These are phyloP conservation scores for Marasmius fiardii DNA, from an alignment of 1,284 basidiomycete species.

Conservation along the genomic window DNA sequence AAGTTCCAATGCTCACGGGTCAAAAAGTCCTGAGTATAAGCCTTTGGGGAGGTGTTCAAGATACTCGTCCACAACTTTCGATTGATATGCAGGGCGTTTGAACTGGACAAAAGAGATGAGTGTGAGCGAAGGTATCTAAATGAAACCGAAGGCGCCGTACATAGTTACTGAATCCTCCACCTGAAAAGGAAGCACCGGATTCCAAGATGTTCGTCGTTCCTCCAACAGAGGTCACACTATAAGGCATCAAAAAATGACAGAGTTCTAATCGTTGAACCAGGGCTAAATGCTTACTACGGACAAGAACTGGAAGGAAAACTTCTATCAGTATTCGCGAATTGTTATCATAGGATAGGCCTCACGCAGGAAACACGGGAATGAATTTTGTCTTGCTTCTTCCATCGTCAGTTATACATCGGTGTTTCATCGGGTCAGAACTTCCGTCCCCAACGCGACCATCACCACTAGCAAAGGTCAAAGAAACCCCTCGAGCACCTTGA, in stretches of 20 bases:
- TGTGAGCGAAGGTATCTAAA: not conserved
- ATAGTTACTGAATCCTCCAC: slow-evolving; percentile 57
- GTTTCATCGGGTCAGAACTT: slow-evolving; percentile 7
- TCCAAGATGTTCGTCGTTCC: slow-evolving; percentile 56
- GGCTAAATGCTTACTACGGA: slow-evolving; percentile 33
- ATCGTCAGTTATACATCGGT: slow-evolving; percentile 24
- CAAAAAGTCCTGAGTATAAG: slow-evolving; percentile 50
- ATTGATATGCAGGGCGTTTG: slow-evolving; percentile 49
- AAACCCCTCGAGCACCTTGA: slow-evolving; percentile 23
- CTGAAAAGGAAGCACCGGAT: slow-evolving; percentile 52
- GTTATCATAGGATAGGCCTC: slow-evolving; percentile 33
- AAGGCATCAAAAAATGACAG: not conserved
- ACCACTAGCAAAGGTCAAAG: slow-evolving; percentile 18
- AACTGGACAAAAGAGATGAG: slow-evolving; percentile 39
- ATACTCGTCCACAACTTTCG: slow-evolving; percentile 36
- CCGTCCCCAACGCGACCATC: slow-evolving; percentile 16
- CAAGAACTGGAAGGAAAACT: slow-evolving; percentile 20
- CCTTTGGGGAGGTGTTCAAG: slow-evolving; percentile 42
- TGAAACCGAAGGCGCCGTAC: slow-evolving; percentile 31
- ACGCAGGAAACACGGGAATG: slow-evolving; percentile 30
- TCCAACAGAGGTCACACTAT: slow-evolving; percentile 51
- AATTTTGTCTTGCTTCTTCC: slow-evolving; percentile 26
- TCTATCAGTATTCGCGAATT: not conserved
- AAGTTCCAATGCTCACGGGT: too few relatives aligned
- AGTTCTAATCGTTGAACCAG: too few relatives aligned